Percentiles rank a stretch among this genome's conserved stretches.
These are phyloP conservation scores for Wallacemonas sp. DNA, from an alignment of 208 protist species.

Conservation along the genomic window DNA sequence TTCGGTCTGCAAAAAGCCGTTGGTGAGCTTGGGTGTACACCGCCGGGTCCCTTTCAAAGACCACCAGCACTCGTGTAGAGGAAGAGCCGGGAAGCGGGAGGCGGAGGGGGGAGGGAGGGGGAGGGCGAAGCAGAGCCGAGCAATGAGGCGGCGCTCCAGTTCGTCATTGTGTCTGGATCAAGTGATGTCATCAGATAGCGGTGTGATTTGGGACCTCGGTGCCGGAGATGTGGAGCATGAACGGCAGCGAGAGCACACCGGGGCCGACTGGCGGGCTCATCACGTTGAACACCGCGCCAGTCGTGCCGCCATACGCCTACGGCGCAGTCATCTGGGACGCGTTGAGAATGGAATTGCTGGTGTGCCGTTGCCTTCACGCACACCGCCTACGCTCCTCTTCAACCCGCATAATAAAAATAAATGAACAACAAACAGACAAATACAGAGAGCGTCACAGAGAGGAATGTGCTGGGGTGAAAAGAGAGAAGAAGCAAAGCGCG, in stretches of 20 bases:
- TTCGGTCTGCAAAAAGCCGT: too few relatives aligned
- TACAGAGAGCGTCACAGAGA: background rate
- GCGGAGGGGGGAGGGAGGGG: too few relatives aligned
- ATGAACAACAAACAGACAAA: background rate
- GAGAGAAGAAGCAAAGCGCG: background rate
- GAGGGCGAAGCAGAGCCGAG: too few relatives aligned
- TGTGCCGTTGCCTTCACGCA: slow-evolving; percentile 38
- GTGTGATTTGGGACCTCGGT: too few relatives aligned
- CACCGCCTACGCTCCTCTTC: slow-evolving; percentile 18
- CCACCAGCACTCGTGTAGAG: too few relatives aligned
- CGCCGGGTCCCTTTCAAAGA: too few relatives aligned
- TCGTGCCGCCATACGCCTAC: slow-evolving; percentile 50
- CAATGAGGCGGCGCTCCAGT: too few relatives aligned
- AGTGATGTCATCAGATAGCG: too few relatives aligned
- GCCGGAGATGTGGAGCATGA: slow-evolving; percentile 50
- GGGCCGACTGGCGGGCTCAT: slow-evolving; percentile 62
- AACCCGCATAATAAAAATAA: slow-evolving; percentile 15
- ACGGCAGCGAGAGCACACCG: slow-evolving; percentile 55
- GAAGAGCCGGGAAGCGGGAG: too few relatives aligned
- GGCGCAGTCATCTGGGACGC: slow-evolving; percentile 34
- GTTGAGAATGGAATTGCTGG: slow-evolving; percentile 29
- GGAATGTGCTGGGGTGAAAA: background rate
- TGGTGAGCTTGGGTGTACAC: too few relatives aligned
- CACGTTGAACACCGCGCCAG: slow-evolving; percentile 48
- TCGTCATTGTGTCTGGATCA: too few relatives aligned